Percentiles rank a stretch among this genome's conserved stretches.
Evolutionary conservation across 495 filamentous ascomycete genomes (phyloP).

Genomic region (Xylaria venustula): DNA sequence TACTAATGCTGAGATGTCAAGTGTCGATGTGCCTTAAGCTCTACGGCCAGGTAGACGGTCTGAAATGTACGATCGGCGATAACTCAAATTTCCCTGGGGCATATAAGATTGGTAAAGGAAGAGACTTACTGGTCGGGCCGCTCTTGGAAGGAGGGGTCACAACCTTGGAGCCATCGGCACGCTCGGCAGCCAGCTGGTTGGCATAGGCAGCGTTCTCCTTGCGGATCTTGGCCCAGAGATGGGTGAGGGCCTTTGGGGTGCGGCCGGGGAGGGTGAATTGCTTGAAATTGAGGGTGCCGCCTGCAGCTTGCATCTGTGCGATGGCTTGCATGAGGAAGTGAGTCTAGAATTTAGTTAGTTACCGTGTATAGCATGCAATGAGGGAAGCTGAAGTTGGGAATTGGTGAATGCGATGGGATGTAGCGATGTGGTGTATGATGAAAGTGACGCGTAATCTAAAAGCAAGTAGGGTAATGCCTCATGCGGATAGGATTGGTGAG

Average conservation of each 20-base stretch:
- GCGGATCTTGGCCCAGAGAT: conserved; percentile 16
- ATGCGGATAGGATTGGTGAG: too few species aligned
- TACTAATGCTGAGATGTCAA: background rate
- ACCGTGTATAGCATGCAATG: background rate
- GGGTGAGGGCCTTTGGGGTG: conserved; percentile 19
- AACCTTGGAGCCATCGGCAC: background rate
- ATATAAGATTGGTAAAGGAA: background rate
- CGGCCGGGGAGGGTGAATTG: conserved; percentile 23
- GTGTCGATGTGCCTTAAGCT: too few species aligned
- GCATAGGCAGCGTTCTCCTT: conserved; percentile 13
- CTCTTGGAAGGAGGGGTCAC: background rate
- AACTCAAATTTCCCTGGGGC: background rate
- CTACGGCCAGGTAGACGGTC: too few species aligned
- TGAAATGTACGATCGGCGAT: too few species aligned
- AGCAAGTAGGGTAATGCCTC: too few species aligned
- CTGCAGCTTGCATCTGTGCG: conserved; percentile 8
- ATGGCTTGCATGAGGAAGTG: conserved; percentile 31
- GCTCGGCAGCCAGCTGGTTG: background rate
- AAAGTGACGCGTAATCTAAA: too few species aligned
- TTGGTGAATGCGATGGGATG: too few species aligned
- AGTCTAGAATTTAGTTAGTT: conserved; percentile 20
- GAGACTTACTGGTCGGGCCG: conserved; percentile 1
- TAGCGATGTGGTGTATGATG: too few species aligned
- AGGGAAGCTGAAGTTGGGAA: background rate
- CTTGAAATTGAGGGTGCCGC: conserved; percentile 9